phyloP scores from a whole-genome alignment of 2,329 filamentous ascomycete genomes.

The Lithohypha guttulata region DNA sequence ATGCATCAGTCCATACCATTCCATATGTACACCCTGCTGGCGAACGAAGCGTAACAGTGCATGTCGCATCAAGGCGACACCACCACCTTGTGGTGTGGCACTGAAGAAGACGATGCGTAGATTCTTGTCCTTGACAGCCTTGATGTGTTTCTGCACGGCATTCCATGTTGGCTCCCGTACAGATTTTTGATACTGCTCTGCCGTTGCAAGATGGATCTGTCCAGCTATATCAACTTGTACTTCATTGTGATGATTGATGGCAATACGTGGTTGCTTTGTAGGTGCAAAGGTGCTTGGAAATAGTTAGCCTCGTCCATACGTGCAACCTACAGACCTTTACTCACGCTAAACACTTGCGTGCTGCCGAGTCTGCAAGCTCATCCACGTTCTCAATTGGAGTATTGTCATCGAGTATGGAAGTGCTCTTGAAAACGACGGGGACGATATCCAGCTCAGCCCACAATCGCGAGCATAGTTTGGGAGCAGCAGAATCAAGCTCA shows the following conservation, averaged over 20 bases:
- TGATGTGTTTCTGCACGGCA: conserved; percentile 51
- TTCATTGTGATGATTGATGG: conserved; percentile 54
- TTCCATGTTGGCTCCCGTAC: conserved; percentile 55
- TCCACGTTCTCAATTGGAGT: conserved; percentile 52
- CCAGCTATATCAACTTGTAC: conserved; percentile 62
- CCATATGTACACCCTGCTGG: conserved; percentile 55
- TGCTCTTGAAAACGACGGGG: conserved; percentile 50
- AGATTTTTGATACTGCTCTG: conserved; percentile 49
- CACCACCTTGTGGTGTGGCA: conserved; percentile 69
- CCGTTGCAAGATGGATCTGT: conserved; percentile 48
- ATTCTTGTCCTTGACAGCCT: conserved; percentile 51
- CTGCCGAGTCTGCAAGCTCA: conserved; percentile 73
- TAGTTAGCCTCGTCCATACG: conserved; percentile 6
- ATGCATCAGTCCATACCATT: conserved; percentile 53
- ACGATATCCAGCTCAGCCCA: conserved; percentile 71
- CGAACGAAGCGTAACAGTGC: conserved; percentile 62
- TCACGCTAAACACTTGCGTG: conserved; percentile 64
- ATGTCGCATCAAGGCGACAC: conserved; percentile 72
- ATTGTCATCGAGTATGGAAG: conserved; percentile 13
- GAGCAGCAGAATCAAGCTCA: conserved; percentile 49
- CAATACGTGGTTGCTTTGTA: conserved; percentile 55
- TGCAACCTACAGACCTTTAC: conserved; percentile 22
- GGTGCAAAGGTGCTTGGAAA: conserved; percentile 54
- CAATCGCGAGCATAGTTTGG: conserved; percentile 55
- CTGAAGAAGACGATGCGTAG: conserved; percentile 69